Conservation (phyloP, 1,139 yeast genomes). For the Komagataea norvegica region DNA sequence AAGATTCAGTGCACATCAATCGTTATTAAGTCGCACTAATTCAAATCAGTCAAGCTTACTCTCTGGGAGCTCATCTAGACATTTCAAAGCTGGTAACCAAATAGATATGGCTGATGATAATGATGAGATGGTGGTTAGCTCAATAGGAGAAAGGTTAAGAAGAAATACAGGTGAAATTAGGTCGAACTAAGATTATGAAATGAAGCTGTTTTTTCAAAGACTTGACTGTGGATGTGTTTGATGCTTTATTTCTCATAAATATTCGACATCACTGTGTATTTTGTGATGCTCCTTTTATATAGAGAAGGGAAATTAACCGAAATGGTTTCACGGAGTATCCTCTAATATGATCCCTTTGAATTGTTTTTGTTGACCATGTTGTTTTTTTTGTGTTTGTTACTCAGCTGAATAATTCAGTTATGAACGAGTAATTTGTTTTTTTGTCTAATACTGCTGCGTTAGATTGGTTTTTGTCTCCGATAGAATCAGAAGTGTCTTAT, state of each 20-base stretch:
- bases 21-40: constrained; percentile 5
- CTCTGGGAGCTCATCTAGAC: constrained; percentile 10
- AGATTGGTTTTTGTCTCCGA: too few relatives aligned
- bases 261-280: too few relatives aligned
- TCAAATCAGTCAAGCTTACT: constrained; percentile 12
- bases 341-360: neutral
- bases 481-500: too few relatives aligned
- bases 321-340: neutral
- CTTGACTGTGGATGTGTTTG: too few relatives aligned
- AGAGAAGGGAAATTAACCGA: too few relatives aligned
- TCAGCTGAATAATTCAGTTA: too few relatives aligned
- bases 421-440: too few relatives aligned
- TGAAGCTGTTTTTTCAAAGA: too few relatives aligned
- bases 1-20: constrained; percentile 1
- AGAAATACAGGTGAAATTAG: constrained; percentile 35
- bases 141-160: constrained; percentile 38
- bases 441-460: too few relatives aligned
- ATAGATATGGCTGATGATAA: constrained; percentile 4
- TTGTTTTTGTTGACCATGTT: constrained; percentile 1
- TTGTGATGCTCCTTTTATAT: too few relatives aligned
- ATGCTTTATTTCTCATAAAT: too few relatives aligned
- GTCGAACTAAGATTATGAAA: constrained; percentile 15
- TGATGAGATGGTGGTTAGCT: constrained; percentile 29
- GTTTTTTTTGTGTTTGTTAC: too few relatives aligned
- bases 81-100: constrained; percentile 1